Conservation (phyloP, 148 eudicot genomes). For the Cornus florida region DNA sequence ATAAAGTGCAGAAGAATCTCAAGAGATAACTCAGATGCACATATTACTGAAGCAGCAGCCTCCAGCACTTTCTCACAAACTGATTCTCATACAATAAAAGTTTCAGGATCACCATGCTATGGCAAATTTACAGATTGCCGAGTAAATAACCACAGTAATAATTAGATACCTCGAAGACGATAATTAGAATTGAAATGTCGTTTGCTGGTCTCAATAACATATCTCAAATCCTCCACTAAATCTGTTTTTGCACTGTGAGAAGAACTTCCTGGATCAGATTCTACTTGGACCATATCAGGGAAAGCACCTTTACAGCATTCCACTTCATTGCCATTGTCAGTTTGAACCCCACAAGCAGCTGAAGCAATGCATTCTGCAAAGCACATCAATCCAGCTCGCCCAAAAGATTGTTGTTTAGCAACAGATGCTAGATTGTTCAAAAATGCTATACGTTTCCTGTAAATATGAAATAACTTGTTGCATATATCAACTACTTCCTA, state of each 20-base stretch:
- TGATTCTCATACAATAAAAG: conserved; percentile 26
- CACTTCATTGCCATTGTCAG: conserved; percentile 20
- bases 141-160: not conserved
- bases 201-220: conserved; percentile 79
- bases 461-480: conserved; percentile 9
- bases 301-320: conserved; percentile 20
- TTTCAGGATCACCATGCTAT: conserved; percentile 13
- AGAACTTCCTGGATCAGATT: conserved; percentile 18
- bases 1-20: conserved; percentile 73
- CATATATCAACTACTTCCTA: not conserved
- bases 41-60: conserved; percentile 61
- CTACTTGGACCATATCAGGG: conserved; percentile 22
- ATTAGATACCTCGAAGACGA: conserved; percentile 67
- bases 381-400: conserved; percentile 88
- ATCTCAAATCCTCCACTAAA: conserved; percentile 68
- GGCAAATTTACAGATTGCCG: conserved; percentile 4
- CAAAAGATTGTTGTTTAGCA: conserved; percentile 62
- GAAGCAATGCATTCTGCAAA: conserved; percentile 68
- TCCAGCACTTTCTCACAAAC: conserved; percentile 74
- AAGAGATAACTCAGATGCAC: conserved; percentile 60
- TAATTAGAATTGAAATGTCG: conserved; percentile 90
- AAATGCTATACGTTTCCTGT: conserved; percentile 65
- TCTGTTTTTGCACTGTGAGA: conserved; percentile 36
- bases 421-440: conserved; percentile 64
- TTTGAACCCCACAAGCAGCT: conserved; percentile 33